Evolutionary conservation across 495 filamentous ascomycete species (phyloP).

Genomic region (Aspergillus panamensis): DNA sequence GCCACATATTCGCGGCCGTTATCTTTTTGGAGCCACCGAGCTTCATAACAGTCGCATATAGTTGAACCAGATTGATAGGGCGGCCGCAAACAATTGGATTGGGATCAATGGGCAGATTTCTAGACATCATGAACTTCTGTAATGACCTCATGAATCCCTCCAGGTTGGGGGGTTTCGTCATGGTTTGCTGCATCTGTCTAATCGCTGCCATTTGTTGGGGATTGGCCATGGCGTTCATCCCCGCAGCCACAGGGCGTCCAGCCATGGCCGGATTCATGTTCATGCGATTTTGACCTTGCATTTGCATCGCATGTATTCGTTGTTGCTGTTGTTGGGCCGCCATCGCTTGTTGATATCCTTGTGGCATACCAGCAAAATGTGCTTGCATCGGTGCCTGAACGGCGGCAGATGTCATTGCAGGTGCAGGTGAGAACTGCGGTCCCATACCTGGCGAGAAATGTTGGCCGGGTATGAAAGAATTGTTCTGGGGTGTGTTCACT

Average conservation of each 20-base stretch:
- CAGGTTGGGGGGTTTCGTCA: constrained; percentile 54
- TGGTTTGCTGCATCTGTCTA: constrained; percentile 60
- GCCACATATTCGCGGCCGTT: constrained; percentile 65
- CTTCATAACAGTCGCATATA: constrained; percentile 73
- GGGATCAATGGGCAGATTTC: constrained; percentile 63
- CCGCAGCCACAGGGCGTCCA: constrained; percentile 36
- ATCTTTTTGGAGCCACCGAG: constrained; percentile 77
- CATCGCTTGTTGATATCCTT: constrained; percentile 49
- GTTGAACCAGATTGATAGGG: constrained; percentile 63
- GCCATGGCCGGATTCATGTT: constrained; percentile 51
- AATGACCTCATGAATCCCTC: constrained; percentile 76
- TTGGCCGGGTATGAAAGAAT: constrained; percentile 56
- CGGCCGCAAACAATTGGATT: constrained; percentile 69
- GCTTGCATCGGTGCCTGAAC: constrained; percentile 39
- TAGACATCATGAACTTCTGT: constrained; percentile 64
- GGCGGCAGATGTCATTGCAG: constrained; percentile 35
- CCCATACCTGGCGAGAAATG: constrained; percentile 57
- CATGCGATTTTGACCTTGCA: constrained; percentile 61
- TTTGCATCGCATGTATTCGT: constrained; percentile 53
- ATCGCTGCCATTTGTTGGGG: constrained; percentile 48
- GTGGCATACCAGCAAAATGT: constrained; percentile 45
- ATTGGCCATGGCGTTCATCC: constrained; percentile 46
- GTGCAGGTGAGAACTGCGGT: constrained; percentile 50
- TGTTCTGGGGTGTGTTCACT: constrained; percentile 71
- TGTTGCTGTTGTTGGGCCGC: constrained; percentile 49